Evolutionary conservation across 2,329 filamentous ascomycete species (phyloP).

Genomic region (Ophiocordyceps camponoti-floridani): DNA sequence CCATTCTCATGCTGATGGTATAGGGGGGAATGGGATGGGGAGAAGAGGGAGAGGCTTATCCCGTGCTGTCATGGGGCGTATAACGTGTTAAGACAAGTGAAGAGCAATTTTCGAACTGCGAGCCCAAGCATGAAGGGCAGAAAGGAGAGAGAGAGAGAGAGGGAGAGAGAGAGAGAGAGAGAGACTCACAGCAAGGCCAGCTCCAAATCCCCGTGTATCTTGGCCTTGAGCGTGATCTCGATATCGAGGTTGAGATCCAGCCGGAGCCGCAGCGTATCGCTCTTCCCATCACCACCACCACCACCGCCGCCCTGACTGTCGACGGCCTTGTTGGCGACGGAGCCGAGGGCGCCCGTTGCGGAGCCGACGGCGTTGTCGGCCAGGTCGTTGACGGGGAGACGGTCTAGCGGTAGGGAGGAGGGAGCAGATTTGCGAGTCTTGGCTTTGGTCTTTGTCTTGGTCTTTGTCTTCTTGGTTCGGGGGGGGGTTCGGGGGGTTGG

Average conservation of each 20-base stretch:
- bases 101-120: no score
- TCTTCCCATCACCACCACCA: conserved; percentile 5
- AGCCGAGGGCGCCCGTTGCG: conserved; percentile 22
- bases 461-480: conserved; percentile 4
- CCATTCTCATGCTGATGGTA: no score
- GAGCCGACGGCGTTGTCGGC: conserved; percentile 18
- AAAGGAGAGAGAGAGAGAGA: not conserved
- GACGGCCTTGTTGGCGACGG: conserved; percentile 18
- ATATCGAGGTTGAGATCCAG: conserved; percentile 63
- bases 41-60: no score
- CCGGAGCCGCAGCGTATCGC: conserved; percentile 46
- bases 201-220: conserved; percentile 61
- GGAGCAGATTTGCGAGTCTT: not conserved
- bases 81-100: no score
- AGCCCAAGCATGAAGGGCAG: no score
- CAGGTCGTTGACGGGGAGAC: conserved; percentile 16
- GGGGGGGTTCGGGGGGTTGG: conserved; percentile 7
- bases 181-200: conserved; percentile 46
- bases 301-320: conserved; percentile 15
- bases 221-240: conserved; percentile 65
- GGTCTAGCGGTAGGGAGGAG: conserved; percentile 14
- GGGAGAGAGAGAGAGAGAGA: not conserved
- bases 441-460: not conserved
- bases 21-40: no score
- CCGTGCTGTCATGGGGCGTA: no score